A percentile compares a stretch with the other conserved stretches of the same genome.
These are phyloP conservation scores for Candida ovalis DNA, from an alignment of 805 yeast species.

Conservation along the genomic window DNA sequence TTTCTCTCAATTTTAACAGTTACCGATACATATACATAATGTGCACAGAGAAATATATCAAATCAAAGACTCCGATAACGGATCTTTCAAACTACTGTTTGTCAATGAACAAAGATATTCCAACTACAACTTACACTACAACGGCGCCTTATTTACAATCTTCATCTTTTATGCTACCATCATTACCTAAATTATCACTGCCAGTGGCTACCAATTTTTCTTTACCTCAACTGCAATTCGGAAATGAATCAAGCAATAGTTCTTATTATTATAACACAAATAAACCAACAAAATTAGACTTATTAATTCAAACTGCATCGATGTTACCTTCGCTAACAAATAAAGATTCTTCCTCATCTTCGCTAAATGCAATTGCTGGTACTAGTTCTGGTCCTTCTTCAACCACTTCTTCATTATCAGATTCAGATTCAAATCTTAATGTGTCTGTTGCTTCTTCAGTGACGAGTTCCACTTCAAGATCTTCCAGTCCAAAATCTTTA, in stretches of 20 bases:
- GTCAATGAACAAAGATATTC: slow-evolving; percentile 26
- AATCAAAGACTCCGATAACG: slow-evolving; percentile 25
- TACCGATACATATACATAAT: slow-evolving; percentile 3
- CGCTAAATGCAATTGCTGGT: background rate
- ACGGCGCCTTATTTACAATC: slow-evolving; percentile 11
- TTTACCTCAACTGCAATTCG: background rate
- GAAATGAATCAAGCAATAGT: background rate
- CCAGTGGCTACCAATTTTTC: slow-evolving; percentile 1
- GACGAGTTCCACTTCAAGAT: background rate
- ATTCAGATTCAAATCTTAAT: background rate
- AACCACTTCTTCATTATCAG: background rate
- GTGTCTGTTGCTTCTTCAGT: slow-evolving; percentile 1
- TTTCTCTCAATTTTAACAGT: no score
- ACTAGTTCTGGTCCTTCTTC: slow-evolving; percentile 1
- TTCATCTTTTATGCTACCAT: slow-evolving; percentile 8
- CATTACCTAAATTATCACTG: slow-evolving; percentile 11
- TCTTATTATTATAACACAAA: slow-evolving; percentile 1
- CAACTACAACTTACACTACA: slow-evolving; percentile 19
- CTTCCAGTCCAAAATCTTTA: background rate
- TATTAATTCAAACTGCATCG: slow-evolving; percentile 31
- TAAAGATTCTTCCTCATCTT: background rate
- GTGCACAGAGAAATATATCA: slow-evolving; percentile 26
- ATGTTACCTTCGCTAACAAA: slow-evolving; percentile 9
- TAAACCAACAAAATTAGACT: slow-evolving; percentile 25
- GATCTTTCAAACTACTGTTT: slow-evolving; percentile 31